Evolutionary conservation across 1,284 basidiomycete species (phyloP), one percentile per base, ranked within the genome.

Genomic region (Mycena citricolor): DNA sequence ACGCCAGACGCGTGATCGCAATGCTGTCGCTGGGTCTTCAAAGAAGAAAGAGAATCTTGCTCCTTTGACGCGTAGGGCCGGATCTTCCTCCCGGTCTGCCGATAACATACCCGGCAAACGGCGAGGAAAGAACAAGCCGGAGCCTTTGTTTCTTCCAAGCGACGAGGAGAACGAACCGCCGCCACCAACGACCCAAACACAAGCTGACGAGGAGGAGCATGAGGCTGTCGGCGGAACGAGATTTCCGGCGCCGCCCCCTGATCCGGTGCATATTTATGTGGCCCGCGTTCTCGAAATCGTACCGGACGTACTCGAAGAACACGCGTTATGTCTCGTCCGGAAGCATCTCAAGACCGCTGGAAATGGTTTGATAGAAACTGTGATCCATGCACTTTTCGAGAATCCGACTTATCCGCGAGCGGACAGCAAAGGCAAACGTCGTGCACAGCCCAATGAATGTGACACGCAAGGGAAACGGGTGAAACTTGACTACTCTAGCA

Each of bases 361-460:
- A 5, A 62, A 60, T n/a, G n/a, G n/a, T n/a, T 69, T 77, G 30
- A 67, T 79, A 29, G 74, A 81, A 52, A 61, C 61, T 4, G 73
- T 84, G 1, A 51, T 88, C 8, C 76, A 83, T 36, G 48, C 60
- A 7, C 67, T 89, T 0, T 76, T 88, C 35, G 86, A 88, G 50
- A 65, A 79, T 44, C 65, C 74, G 0, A 57, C 61, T 8, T 87
- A 87, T 54, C 86, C 85, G 1, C 83, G 73, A 52, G 62, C 68
- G 3, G 72, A 76, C 24, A 69, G 60, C 59, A 77, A 77, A 55
- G 72, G 71, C 22, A 85, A 84, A 59, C 70, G 75, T 24, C 76
- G 73, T 58, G 61, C 60, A 22, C 57, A 55, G 4, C n/a, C n/a
- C n/a, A n/a, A n/a, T n/a, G n/a, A n/a, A n/a, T n/a, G n/a, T n/a